Evolutionary conservation across 768 basidiomycete genomes (phyloP).

Genomic region (Termitomyces sp.): DNA sequence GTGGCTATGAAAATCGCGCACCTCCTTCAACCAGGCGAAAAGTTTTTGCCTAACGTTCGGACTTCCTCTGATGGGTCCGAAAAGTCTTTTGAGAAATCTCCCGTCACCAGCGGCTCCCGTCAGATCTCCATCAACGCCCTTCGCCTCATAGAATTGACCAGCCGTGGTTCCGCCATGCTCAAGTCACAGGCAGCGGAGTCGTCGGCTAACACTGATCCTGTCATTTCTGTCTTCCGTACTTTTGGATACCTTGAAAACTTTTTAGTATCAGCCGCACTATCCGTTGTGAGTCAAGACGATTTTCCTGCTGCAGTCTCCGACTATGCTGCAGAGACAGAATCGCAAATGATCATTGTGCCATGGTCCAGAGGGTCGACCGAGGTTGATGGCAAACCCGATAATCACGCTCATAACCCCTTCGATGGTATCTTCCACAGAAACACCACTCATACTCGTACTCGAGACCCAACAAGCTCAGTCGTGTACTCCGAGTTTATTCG

Average conservation of each 20-base stretch:
- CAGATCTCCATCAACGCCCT: slow-evolving; percentile 63
- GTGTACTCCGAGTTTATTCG: slow-evolving; percentile 84
- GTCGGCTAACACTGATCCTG: slow-evolving; percentile 63
- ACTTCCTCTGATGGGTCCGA: slow-evolving; percentile 23
- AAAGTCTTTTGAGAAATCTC: slow-evolving; percentile 14
- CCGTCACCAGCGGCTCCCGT: slow-evolving; percentile 1
- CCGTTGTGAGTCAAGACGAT: slow-evolving; percentile 69
- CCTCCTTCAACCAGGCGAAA: slow-evolving; percentile 47
- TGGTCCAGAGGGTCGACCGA: slow-evolving; percentile 56
- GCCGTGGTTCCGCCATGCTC: slow-evolving; percentile 83
- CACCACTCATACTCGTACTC: slow-evolving; percentile 21
- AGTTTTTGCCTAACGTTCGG: not conserved
- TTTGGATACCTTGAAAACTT: slow-evolving; percentile 71
- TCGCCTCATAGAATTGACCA: slow-evolving; percentile 87
- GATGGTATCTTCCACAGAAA: slow-evolving; percentile 67
- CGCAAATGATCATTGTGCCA: slow-evolving; percentile 79
- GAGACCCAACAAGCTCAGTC: slow-evolving; percentile 47
- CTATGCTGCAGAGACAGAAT: slow-evolving; percentile 48
- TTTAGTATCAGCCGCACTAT: slow-evolving; percentile 62
- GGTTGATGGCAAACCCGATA: slow-evolving; percentile 17
- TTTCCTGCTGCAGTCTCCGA: slow-evolving; percentile 62
- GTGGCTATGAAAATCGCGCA: slow-evolving; percentile 79
- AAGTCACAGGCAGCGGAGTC: slow-evolving; percentile 71
- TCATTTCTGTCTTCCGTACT: slow-evolving; percentile 70
- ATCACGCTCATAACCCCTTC: slow-evolving; percentile 51